Evolutionary conservation across 805 yeast species (phyloP), one percentile per base, ranked within the genome.

Genomic region (Saccharomycopsis babjevae): DNA sequence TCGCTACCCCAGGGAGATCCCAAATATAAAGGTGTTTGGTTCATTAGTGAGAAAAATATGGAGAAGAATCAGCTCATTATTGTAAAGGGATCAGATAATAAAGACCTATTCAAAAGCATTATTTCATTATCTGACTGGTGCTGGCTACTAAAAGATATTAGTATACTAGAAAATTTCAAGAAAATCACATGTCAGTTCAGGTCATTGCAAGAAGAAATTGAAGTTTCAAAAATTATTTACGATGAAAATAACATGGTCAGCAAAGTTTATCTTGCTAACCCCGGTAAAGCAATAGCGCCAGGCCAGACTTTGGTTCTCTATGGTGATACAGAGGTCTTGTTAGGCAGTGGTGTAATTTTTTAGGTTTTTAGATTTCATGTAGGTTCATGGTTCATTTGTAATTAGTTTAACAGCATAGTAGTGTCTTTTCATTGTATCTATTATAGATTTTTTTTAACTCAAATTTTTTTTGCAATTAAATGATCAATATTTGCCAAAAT

Each of bases 1-100:
- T 79, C 89, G 0, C 81, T 93, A 88, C 97, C 97, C 0, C 98
- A 94, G 70, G 93, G 92, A 0, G 85, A 87, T 66, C 92, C 92
- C 0, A 70, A 71, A 5, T 84, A 80, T 66, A 76, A 80, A 54
- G 98, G 98, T 0, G 76, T 82, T 1, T 94, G 99, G 99, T 89
- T 84, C 70, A 89, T 92, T 0, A 81, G 88, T 66, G 91, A 80
- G 25, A 94, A 94, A 68, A 72, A 82, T 38, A 69, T 73, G 11
- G 81, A 74, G 2, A 76, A 79, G 5, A 93, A 93, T 69, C 89
- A 89, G 69, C 72, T 94, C 30, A 84, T 88, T 0, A 90, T 94
- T 54, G 96, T 89, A 0, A 79, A 77, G 34, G 96, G 96, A 5
- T 72, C 79, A 6, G 77, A 87, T 64, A 80, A 84, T 66, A 78